These are phyloP conservation scores for Rosellinia necatrix DNA, from an alignment of 2,329 filamentous ascomycete species.

Conservation along the genomic window DNA sequence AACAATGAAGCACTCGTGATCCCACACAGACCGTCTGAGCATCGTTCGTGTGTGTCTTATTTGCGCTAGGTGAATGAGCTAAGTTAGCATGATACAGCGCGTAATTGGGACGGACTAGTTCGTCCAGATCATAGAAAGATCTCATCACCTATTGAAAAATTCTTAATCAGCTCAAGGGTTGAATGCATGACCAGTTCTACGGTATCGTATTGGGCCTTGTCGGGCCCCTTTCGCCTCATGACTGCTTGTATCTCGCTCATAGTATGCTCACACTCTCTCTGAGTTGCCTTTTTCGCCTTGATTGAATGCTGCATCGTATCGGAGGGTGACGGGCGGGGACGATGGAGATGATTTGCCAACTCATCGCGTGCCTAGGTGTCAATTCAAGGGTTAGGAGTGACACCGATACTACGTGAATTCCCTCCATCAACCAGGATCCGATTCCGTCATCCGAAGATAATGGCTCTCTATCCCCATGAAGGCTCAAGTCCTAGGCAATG, in stretches of 20 bases:
- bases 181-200: conserved; percentile 1
- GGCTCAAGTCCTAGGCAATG: not conserved
- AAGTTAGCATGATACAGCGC: not conserved
- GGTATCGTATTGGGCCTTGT: conserved; percentile 20
- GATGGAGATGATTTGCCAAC: conserved; percentile 8
- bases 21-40: not conserved
- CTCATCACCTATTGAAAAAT: conserved; percentile 14
- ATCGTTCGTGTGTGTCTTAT: not conserved
- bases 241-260: conserved; percentile 1
- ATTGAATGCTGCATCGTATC: not conserved
- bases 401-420: conserved; percentile 9
- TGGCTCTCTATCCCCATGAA: not conserved
- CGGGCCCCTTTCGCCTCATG: conserved; percentile 8
- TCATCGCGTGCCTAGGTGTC: conserved; percentile 16
- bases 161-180: conserved; percentile 21
- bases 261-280: not conserved
- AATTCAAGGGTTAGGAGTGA: not conserved
- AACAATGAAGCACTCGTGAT: not conserved
- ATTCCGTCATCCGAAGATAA: conserved; percentile 9
- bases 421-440: conserved; percentile 4
- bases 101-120: not conserved
- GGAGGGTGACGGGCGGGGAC: conserved; percentile 1
- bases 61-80: not conserved
- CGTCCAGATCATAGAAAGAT: conserved; percentile 15
- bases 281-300: conserved; percentile 19